Evolutionary conservation across 176 grass and related monocot genomes (phyloP).

Genomic region (Avena insularis): DNA sequence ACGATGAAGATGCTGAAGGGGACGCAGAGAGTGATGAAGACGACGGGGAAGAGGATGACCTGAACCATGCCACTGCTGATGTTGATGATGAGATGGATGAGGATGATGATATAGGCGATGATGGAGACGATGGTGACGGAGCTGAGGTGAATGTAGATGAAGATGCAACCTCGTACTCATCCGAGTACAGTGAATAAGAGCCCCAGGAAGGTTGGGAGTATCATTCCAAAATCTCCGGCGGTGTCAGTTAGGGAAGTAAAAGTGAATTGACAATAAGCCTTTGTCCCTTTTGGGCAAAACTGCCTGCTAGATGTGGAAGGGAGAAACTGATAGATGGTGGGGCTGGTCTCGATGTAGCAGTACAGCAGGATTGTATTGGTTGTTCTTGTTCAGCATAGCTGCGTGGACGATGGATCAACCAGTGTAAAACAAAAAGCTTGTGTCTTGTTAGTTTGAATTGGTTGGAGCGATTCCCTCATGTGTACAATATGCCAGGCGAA

Average conservation of each 20-base stretch:
- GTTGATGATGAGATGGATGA: conserved; percentile 58
- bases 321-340: conserved; percentile 18
- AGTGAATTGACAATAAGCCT: neutral
- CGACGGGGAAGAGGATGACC: conserved; percentile 56
- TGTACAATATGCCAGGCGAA: conserved; percentile 30
- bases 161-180: conserved; percentile 73
- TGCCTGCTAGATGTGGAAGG: conserved; percentile 3
- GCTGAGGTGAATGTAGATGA: conserved; percentile 54
- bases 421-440: conserved; percentile 22
- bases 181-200: conserved; percentile 74
- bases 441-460: conserved; percentile 29
- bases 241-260: neutral
- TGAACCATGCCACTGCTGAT: conserved; percentile 45
- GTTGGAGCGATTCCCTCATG: conserved; percentile 18
- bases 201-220: neutral
- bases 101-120: conserved; percentile 54
- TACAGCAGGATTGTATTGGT: conserved; percentile 34
- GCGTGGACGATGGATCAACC: neutral
- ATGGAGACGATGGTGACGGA: conserved; percentile 49
- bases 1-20: conserved; percentile 56
- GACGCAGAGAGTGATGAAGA: conserved; percentile 53
- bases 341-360: neutral
- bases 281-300: neutral
- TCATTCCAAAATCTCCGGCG: neutral
- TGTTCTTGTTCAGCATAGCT: conserved; percentile 4